Evolutionary conservation across 2,329 filamentous ascomycete species (phyloP).

Genomic region (Conoideocrella luteorostrata): DNA sequence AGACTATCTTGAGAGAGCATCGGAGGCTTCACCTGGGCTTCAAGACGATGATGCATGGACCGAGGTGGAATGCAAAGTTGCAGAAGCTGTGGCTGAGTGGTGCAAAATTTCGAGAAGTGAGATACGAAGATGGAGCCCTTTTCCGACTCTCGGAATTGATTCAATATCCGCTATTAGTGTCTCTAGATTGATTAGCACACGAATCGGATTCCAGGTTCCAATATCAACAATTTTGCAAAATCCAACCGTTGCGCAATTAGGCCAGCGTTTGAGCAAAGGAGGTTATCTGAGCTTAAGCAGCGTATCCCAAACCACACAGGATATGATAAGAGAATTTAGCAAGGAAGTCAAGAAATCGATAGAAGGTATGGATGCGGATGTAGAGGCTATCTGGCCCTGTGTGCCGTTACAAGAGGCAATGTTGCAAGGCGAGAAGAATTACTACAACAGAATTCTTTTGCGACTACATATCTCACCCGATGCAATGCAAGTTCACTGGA

Average conservation of each 20-base stretch:
- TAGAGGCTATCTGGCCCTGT: constrained; percentile 65
- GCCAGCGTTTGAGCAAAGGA: constrained; percentile 20
- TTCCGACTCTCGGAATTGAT: constrained; percentile 74
- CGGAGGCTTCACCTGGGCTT: constrained; percentile 18
- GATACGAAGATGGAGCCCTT: constrained; percentile 61
- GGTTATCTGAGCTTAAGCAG: neutral
- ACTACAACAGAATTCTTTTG: constrained; percentile 68
- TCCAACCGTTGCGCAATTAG: constrained; percentile 58
- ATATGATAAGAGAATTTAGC: constrained; percentile 15
- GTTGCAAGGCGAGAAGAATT: constrained; percentile 46
- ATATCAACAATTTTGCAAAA: constrained; percentile 66
- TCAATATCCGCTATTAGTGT: constrained; percentile 75
- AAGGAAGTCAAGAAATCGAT: constrained; percentile 4
- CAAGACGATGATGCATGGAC: constrained; percentile 41
- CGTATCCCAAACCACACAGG: neutral
- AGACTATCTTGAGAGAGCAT: constrained; percentile 34
- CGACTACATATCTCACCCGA: constrained; percentile 44
- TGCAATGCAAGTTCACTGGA: constrained; percentile 55
- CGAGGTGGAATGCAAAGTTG: constrained; percentile 49
- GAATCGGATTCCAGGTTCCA: constrained; percentile 43
- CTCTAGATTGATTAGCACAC: constrained; percentile 47
- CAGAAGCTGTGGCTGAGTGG: constrained; percentile 44
- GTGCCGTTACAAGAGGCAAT: constrained; percentile 86
- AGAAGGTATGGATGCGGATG: constrained; percentile 19
- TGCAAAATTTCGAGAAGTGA: constrained; percentile 37